Evolutionary conservation across 768 basidiomycete species (phyloP).

Genomic region (Dacryopinax spathularia): DNA sequence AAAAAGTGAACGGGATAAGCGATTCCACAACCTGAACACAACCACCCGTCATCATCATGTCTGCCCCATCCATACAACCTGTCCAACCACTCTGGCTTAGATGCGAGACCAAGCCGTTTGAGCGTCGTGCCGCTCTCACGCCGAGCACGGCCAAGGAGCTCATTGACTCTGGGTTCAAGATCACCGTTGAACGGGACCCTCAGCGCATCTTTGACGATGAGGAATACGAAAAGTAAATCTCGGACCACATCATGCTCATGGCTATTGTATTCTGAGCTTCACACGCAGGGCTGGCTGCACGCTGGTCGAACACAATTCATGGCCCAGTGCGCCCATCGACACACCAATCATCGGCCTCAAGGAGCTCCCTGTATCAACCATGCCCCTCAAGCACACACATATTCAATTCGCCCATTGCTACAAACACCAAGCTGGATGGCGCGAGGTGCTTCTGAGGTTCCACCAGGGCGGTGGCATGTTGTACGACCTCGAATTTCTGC

Average conservation of each 20-base stretch:
- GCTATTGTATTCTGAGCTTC: not conserved
- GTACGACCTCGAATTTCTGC: conserved; percentile 93
- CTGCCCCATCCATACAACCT: not conserved
- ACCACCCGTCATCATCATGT: not conserved
- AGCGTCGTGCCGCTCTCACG: conserved; percentile 82
- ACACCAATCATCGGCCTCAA: conserved; percentile 88
- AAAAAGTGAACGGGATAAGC: too few species aligned
- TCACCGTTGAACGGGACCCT: conserved; percentile 82
- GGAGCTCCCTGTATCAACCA: conserved; percentile 73
- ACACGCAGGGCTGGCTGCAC: conserved; percentile 67
- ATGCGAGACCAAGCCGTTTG: conserved; percentile 93
- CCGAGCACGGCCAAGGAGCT: conserved; percentile 81
- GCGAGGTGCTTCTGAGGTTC: conserved; percentile 72
- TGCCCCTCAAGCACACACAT: conserved; percentile 82
- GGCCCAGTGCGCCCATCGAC: conserved; percentile 63
- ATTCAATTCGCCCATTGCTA: conserved; percentile 98
- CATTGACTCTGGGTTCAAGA: conserved; percentile 77
- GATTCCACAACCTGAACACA: too few species aligned
- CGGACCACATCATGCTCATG: not conserved
- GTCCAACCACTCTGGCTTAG: conserved; percentile 67
- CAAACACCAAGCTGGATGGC: conserved; percentile 91
- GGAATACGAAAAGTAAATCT: conserved; percentile 79
- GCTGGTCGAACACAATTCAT: conserved; percentile 74
- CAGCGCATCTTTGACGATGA: conserved; percentile 88
- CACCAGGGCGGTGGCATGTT: conserved; percentile 65